These are phyloP conservation scores for Cystobasidiaceae sp. DNA, from an alignment of 1,284 basidiomycete species.

Conservation along the genomic window DNA sequence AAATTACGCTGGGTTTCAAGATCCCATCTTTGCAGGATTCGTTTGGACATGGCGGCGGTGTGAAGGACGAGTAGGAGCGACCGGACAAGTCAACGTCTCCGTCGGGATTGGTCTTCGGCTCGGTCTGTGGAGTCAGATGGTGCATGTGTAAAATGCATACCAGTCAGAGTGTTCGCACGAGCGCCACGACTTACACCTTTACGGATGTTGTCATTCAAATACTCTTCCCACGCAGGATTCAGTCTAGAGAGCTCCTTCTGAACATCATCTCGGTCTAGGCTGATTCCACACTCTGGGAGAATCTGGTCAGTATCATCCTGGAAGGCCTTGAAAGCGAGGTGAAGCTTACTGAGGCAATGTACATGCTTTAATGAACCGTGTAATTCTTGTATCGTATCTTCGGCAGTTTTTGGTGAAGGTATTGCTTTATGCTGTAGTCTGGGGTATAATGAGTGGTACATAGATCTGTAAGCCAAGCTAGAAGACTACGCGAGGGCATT, in stretches of 20 bases:
- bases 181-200: constrained; percentile 4
- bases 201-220: constrained; percentile 44
- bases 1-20: constrained; percentile 31
- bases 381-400: constrained; percentile 63
- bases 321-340: neutral
- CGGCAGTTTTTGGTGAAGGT: neutral
- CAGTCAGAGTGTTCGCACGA: neutral
- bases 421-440: constrained; percentile 69
- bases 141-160: neutral
- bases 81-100: constrained; percentile 45
- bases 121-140: constrained; percentile 37
- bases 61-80: constrained; percentile 31
- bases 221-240: constrained; percentile 75
- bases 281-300: constrained; percentile 55
- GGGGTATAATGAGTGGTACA: neutral
- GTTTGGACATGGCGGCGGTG: constrained; percentile 23
- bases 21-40: constrained; percentile 27
- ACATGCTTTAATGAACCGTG: constrained; percentile 80
- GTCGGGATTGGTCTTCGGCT: constrained; percentile 79
- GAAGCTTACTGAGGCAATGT: constrained; percentile 34
- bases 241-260: constrained; percentile 64
- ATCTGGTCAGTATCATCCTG: neutral
- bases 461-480: neutral
- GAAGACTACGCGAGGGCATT: neutral
- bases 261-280: constrained; percentile 62